Base-by-base conservation (phyloP, 768 basidiomycete genomes). In the Mycena crocata region DNA sequence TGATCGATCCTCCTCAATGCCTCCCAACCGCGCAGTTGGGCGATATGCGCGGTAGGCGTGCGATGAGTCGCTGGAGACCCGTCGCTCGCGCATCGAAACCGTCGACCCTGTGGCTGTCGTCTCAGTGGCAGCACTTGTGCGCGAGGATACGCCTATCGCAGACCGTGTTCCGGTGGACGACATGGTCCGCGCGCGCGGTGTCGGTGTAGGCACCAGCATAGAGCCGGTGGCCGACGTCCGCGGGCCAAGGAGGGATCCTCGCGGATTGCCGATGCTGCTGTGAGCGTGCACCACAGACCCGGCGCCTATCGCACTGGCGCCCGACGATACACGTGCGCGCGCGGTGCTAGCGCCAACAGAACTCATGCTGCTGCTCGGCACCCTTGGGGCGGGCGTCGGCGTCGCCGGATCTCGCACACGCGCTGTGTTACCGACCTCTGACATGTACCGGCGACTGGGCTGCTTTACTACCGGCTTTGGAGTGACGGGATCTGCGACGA, bases 391-490 rank as follows among this genome's bases (percentile, higher is more conserved):
- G 6, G 55, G 66, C 5, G 57, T 57, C 26, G 67, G 62, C 26
- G 67, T 59, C 24, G 14, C 44, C 2, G 67, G 57, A 19, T 68
- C 67, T 2, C 50, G 60, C 28, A 48, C 57, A 10, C 64, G 58
- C 42, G 59, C 49, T 5, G 62, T 70, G 40, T 59, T 67, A 34
- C 69, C 69, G 26, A 70, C 69, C 42, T 70, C 69, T 23, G 69
- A 70, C 69, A 70, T 70, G 57, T 66, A 51, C 28, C 48, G 56
- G 6, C 64, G 56, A 30, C 46, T 39, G 15, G 50, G 46, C 39
- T 60, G 44, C 37, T 55, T 50, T 23, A 50, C 30, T 4, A 44
- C 24, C 4, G 60, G n/a, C 46, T 69, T 65, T 2, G 58, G 42
- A 3, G 48, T 52, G 14, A 32, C 30, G 0, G 51, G 52, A 15